Percentiles rank a stretch among this genome's conserved stretches.
These are phyloP conservation scores for Penicillium sp. DNA, from an alignment of 2,329 filamentous ascomycete genomes.

Conservation along the genomic window DNA sequence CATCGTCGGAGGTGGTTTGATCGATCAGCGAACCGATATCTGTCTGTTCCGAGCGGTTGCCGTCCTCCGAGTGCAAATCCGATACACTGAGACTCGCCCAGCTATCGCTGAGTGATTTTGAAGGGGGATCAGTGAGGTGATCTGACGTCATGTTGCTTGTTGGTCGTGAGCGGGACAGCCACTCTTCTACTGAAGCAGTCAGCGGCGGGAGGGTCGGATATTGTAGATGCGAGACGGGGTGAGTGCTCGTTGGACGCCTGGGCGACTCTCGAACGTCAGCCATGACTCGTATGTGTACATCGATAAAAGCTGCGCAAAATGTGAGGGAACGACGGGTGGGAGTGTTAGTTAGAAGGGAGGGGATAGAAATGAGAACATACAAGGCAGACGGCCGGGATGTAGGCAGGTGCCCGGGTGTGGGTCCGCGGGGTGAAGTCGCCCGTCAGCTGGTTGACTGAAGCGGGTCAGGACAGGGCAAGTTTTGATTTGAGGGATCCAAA, in stretches of 20 bases:
- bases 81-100: constrained; percentile 52
- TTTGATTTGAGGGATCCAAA: not conserved
- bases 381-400: constrained; percentile 13
- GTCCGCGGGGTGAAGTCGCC: constrained; percentile 23
- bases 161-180: constrained; percentile 47
- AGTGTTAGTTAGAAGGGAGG: constrained; percentile 5
- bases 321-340: not conserved
- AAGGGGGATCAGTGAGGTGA: constrained; percentile 28
- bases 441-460: constrained; percentile 15
- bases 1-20: constrained; percentile 48
- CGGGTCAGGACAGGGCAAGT: not conserved
- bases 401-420: constrained; percentile 24
- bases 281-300: constrained; percentile 29
- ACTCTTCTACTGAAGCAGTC: constrained; percentile 45
- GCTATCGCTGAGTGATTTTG: constrained; percentile 48
- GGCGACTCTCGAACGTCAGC: constrained; percentile 43
- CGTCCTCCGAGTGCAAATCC: constrained; percentile 51
- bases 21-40: constrained; percentile 50
- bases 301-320: not conserved
- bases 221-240: constrained; percentile 37
- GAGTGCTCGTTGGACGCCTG: constrained; percentile 32
- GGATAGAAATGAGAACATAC: constrained; percentile 14
- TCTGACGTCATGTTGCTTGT: constrained; percentile 47
- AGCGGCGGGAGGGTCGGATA: constrained; percentile 48
- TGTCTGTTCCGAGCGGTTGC: constrained; percentile 48